Percentiles rank a stretch among this genome's conserved stretches.
These are phyloP conservation scores for Hyparrhenia diplandra DNA, from an alignment of 176 grass and related monocot genomes.

Conservation along the genomic window DNA sequence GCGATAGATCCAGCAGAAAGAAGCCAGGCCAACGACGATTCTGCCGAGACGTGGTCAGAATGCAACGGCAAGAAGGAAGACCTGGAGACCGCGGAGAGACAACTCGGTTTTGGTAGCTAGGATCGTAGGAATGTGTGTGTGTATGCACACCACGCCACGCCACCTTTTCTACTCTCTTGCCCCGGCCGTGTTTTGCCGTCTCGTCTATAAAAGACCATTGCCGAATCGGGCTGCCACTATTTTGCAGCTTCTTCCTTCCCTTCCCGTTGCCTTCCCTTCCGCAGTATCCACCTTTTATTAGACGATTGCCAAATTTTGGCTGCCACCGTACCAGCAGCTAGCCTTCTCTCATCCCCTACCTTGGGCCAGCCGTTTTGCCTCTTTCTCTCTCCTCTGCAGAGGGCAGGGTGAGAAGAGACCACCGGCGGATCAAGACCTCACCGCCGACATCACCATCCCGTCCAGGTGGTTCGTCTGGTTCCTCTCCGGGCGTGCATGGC, in stretches of 20 bases:
- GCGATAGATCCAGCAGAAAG: neutral
- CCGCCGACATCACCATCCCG: neutral
- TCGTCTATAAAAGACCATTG: neutral
- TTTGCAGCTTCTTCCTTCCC: slow-evolving; percentile 5
- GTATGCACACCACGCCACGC: neutral
- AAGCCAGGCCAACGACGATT: neutral
- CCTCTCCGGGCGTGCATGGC: slow-evolving; percentile 34
- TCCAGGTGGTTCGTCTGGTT: neutral
- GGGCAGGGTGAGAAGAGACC: slow-evolving; percentile 12
- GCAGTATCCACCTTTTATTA: slow-evolving; percentile 32
- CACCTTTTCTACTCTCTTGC: neutral
- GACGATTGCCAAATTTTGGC: slow-evolving; percentile 31
- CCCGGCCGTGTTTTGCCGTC: too few species aligned
- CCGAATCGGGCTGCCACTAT: slow-evolving; percentile 2
- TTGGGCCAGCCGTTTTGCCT: slow-evolving; percentile 10
- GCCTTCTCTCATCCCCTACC: neutral
- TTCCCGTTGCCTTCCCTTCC: neutral
- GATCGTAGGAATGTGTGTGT: neutral
- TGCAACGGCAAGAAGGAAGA: neutral
- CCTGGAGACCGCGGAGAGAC: neutral
- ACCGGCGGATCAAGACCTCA: neutral
- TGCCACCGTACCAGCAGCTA: neutral
- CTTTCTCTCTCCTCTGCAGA: slow-evolving; percentile 12
- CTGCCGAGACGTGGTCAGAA: neutral
- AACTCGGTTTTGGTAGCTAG: slow-evolving; percentile 20